These are phyloP conservation scores for Stagonosporopsis rhizophila DNA, from an alignment of 2,329 filamentous ascomycete genomes.

Conservation along the genomic window DNA sequence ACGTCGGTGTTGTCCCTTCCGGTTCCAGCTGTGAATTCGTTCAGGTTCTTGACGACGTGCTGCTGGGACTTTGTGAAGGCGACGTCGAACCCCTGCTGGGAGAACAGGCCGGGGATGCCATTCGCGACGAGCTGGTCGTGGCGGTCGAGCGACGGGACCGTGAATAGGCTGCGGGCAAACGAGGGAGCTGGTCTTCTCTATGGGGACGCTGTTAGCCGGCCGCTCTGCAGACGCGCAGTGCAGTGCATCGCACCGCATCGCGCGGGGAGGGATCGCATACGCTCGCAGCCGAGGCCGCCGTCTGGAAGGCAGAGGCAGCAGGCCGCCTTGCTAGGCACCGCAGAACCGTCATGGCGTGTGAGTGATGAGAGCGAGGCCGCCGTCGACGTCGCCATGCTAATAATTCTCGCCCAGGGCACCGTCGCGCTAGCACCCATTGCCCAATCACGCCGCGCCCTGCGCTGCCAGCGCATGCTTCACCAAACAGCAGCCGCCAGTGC, in stretches of 20 bases:
- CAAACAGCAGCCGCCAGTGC: conserved; percentile 41
- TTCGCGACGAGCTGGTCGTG: conserved; percentile 54
- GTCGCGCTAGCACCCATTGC: conserved; percentile 8
- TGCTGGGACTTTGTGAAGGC: conserved; percentile 86
- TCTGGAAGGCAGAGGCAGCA: conserved; percentile 27
- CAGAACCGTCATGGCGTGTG: conserved; percentile 43
- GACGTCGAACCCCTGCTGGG: conserved; percentile 71
- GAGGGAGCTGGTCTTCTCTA: conserved; percentile 36
- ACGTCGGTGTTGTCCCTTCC: conserved; percentile 67
- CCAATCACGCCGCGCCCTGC: conserved; percentile 42
- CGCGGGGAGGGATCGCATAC: conserved; percentile 25
- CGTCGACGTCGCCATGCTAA: conserved; percentile 14
- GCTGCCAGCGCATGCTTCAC: conserved; percentile 18
- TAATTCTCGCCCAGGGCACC: conserved; percentile 12
- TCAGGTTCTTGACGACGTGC: conserved; percentile 77
- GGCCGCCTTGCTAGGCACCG: conserved; percentile 43
- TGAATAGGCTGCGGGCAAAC: conserved; percentile 47
- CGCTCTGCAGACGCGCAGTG: conserved; percentile 15
- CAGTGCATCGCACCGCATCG: neutral
- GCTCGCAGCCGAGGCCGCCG: conserved; percentile 29
- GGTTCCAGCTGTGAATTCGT: conserved; percentile 72
- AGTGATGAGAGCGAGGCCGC: conserved; percentile 2
- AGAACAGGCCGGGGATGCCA: conserved; percentile 75
- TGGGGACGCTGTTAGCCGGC: conserved; percentile 31
- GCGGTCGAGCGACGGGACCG: conserved; percentile 58